Percentiles rank a stretch among this genome's conserved stretches.
phyloP scores from a whole-genome alignment of 495 filamentous ascomycete genomes.

The Aspergillus egyptiacus region DNA sequence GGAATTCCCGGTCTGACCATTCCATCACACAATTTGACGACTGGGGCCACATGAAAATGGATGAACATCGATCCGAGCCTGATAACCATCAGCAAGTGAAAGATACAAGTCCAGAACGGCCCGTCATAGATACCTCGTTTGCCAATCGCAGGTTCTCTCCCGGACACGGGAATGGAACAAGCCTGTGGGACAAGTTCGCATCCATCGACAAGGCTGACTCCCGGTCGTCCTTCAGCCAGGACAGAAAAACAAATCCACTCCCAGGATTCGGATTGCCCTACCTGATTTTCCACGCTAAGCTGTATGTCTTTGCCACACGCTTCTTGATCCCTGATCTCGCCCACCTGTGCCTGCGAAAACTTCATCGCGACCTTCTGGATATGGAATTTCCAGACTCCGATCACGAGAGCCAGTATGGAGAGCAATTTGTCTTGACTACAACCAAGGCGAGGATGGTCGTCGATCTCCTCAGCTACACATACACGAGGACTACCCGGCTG shows the following conservation, averaged over 20 bases:
- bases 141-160: slow-evolving; percentile 30
- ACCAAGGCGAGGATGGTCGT: slow-evolving; percentile 35
- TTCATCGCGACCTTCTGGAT: slow-evolving; percentile 34
- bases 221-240: slow-evolving; percentile 3
- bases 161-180: slow-evolving; percentile 30
- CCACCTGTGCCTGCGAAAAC: slow-evolving; percentile 39
- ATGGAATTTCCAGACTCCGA: slow-evolving; percentile 24
- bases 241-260: slow-evolving; percentile 13
- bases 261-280: slow-evolving; percentile 28
- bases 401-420: slow-evolving; percentile 14
- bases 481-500: slow-evolving; percentile 38
- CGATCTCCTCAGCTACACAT: slow-evolving; percentile 37
- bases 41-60: slow-evolving; percentile 6
- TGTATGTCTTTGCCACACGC: slow-evolving; percentile 43
- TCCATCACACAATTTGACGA: slow-evolving; percentile 7
- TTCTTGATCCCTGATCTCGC: slow-evolving; percentile 42
- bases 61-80: neutral
- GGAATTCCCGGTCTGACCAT: neutral
- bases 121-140: slow-evolving; percentile 41
- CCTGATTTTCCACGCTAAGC: slow-evolving; percentile 42
- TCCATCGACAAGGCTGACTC: slow-evolving; percentile 33
- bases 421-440: slow-evolving; percentile 19
- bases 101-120: slow-evolving; percentile 13
- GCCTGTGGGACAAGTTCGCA: slow-evolving; percentile 39
- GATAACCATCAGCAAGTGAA: slow-evolving; percentile 1